Evolutionary conservation across 2,329 filamentous ascomycete species (phyloP).

Genomic region (Clonostachys rosea): DNA sequence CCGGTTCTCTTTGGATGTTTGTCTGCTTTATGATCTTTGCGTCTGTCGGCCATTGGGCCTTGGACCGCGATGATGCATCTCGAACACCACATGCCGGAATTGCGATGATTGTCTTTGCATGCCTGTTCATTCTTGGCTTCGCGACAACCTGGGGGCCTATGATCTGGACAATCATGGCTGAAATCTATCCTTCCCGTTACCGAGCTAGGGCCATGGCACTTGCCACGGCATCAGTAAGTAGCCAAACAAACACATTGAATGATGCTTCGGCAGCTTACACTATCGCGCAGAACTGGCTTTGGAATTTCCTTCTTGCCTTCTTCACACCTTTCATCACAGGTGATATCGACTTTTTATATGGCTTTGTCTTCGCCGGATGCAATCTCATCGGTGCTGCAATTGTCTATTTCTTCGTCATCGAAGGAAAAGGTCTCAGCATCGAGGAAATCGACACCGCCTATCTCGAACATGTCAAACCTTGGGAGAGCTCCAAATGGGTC

Average conservation of each 20-base stretch:
- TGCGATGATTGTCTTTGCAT: slow-evolving; percentile 59
- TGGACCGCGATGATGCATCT: slow-evolving; percentile 26
- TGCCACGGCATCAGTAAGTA: slow-evolving; percentile 30
- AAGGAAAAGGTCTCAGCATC: slow-evolving; percentile 66
- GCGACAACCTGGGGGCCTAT: slow-evolving; percentile 65
- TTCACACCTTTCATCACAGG: slow-evolving; percentile 76
- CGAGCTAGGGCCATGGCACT: slow-evolving; percentile 57
- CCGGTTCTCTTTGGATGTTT: slow-evolving; percentile 57
- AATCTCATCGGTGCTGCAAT: slow-evolving; percentile 59
- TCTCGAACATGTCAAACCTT: slow-evolving; percentile 57
- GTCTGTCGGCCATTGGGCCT: slow-evolving; percentile 43
- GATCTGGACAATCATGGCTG: slow-evolving; percentile 60
- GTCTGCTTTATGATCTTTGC: slow-evolving; percentile 56
- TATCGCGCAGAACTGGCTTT: slow-evolving; percentile 56
- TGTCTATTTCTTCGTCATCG: slow-evolving; percentile 75
- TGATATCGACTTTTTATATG: slow-evolving; percentile 68
- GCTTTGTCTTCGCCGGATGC: slow-evolving; percentile 72
- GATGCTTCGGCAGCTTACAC: too few relatives aligned
- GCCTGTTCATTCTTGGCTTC: slow-evolving; percentile 60
- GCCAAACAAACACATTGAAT: too few relatives aligned
- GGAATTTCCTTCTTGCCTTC: slow-evolving; percentile 73
- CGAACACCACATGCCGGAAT: slow-evolving; percentile 41
- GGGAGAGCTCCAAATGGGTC: slow-evolving; percentile 54
- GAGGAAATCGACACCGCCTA: slow-evolving; percentile 83
- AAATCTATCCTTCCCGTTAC: slow-evolving; percentile 61